Evolutionary conservation across 1,284 basidiomycete genomes (phyloP).

Genomic region (Bjerkandera adusta): DNA sequence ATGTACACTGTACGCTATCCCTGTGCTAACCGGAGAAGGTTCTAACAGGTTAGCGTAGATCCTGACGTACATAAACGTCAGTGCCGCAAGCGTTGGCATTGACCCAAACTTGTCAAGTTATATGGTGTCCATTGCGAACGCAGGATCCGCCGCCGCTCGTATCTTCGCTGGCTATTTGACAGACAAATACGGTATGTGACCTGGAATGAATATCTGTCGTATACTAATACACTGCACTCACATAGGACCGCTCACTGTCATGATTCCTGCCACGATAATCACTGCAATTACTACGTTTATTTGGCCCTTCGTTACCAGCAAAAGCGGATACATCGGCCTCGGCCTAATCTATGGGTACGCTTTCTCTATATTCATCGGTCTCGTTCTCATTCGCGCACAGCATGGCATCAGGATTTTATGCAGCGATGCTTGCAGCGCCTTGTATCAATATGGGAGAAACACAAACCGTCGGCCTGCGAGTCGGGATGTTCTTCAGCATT

Average conservation of each 20-base stretch:
- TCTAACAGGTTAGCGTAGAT: slow-evolving; percentile 27
- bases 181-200: slow-evolving; percentile 35
- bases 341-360: slow-evolving; percentile 52
- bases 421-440: slow-evolving; percentile 52
- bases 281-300: slow-evolving; percentile 52
- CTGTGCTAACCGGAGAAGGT: not conserved
- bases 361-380: not conserved
- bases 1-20: slow-evolving; percentile 44
- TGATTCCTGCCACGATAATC: slow-evolving; percentile 49
- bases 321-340: slow-evolving; percentile 41
- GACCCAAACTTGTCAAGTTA: slow-evolving; percentile 40
- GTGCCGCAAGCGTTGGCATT: slow-evolving; percentile 36
- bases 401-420: slow-evolving; percentile 53
- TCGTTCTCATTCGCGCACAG: slow-evolving; percentile 27
- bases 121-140: slow-evolving; percentile 46
- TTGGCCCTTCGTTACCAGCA: slow-evolving; percentile 52
- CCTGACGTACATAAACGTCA: slow-evolving; percentile 48
- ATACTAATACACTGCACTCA: not conserved
- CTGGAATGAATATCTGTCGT: not conserved
- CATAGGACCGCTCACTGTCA: slow-evolving; percentile 51
- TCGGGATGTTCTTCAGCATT: slow-evolving; percentile 57
- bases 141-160: slow-evolving; percentile 40
- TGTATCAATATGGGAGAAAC: slow-evolving; percentile 57
- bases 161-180: slow-evolving; percentile 37
- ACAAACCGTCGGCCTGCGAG: slow-evolving; percentile 56